Evolutionary conservation across 1,284 basidiomycete genomes (phyloP).

Genomic region (Melampsora americana): DNA sequence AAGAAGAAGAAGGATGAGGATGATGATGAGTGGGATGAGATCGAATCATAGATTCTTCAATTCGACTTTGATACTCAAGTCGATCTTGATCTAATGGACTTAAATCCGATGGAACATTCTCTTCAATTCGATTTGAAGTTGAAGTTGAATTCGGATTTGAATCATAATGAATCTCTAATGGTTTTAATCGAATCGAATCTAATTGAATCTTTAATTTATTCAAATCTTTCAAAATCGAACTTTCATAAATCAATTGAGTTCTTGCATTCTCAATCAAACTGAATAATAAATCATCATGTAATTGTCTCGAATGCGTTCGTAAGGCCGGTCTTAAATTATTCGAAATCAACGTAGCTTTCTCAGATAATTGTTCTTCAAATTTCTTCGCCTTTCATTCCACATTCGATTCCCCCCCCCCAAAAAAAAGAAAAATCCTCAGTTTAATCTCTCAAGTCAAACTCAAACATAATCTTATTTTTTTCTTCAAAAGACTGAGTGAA

Average conservation of each 20-base stretch:
- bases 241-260: constrained; percentile 82
- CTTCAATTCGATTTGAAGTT: background rate
- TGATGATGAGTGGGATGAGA: too few relatives aligned
- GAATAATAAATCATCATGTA: constrained; percentile 81
- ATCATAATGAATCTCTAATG: constrained; percentile 49
- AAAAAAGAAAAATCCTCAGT: too few relatives aligned
- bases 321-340: constrained; percentile 81
- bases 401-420: too few relatives aligned
- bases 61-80: too few relatives aligned
- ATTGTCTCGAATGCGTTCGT: constrained; percentile 72
- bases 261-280: constrained; percentile 85
- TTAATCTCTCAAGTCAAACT: too few relatives aligned
- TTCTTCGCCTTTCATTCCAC: constrained; percentile 88
- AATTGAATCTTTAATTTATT: constrained; percentile 78
- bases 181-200: constrained; percentile 58
- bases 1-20: too few relatives aligned
- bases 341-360: constrained; percentile 80
- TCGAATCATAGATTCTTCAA: background rate
- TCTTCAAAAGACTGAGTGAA: background rate
- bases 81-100: constrained; percentile 21
- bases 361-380: constrained; percentile 75
- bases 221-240: constrained; percentile 76
- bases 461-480: too few relatives aligned
- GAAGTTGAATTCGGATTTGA: constrained; percentile 19
- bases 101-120: background rate